Percentiles rank a stretch among this genome's conserved stretches.
phyloP scores from a whole-genome alignment of 1,284 basidiomycete genomes.

The Tilletia walkeri region DNA sequence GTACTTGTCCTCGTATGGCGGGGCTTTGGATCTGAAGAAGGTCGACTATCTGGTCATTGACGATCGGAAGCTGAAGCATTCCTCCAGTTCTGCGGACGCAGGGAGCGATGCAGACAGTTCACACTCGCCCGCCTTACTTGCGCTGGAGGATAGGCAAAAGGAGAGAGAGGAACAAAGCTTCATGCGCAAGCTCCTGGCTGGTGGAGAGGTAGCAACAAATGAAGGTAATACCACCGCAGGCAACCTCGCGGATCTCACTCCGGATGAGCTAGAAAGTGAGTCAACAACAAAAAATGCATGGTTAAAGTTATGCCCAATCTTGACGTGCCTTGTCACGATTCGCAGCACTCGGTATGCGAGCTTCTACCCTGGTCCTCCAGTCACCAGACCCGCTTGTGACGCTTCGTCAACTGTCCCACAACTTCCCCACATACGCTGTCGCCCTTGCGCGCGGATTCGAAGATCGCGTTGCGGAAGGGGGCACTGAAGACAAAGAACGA shows the following conservation, averaged over 20 bases:
- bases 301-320: no score
- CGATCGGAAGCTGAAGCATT: constrained; percentile 39
- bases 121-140: neutral
- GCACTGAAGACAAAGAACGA: neutral
- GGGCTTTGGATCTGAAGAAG: constrained; percentile 88
- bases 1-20: constrained; percentile 82
- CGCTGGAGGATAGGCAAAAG: constrained; percentile 8
- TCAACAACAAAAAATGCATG: no score
- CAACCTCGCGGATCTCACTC: constrained; percentile 23
- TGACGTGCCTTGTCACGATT: constrained; percentile 1
- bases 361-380: constrained; percentile 33
- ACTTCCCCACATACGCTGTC: constrained; percentile 45
- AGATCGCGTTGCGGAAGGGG: constrained; percentile 3
- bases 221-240: constrained; percentile 5
- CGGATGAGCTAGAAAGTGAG: constrained; percentile 26
- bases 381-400: constrained; percentile 46
- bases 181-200: neutral
- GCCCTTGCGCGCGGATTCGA: constrained; percentile 27
- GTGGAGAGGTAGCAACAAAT: neutral
- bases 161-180: constrained; percentile 2
- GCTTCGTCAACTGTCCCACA: constrained; percentile 41
- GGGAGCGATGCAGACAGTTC: neutral
- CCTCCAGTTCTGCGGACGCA: neutral
- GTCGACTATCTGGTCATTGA: constrained; percentile 87
- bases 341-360: constrained; percentile 33